Percentiles rank a stretch among this genome's conserved stretches.
Evolutionary conservation across 2,329 filamentous ascomycete species (phyloP).

Genomic region (Colletotrichum musicola): DNA sequence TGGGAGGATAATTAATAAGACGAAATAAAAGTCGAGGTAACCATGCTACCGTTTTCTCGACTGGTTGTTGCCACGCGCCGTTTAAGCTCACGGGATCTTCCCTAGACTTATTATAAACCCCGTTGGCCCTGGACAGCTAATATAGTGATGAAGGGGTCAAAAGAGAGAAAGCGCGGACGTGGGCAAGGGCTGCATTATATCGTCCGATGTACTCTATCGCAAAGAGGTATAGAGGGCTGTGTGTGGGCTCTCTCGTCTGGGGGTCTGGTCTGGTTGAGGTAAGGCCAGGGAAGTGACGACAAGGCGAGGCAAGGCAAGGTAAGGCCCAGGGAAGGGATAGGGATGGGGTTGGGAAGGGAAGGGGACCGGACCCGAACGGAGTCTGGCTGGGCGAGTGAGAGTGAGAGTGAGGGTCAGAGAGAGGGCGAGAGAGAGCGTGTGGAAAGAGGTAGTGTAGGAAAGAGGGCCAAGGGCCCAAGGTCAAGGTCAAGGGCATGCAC

Average conservation of each 20-base stretch:
- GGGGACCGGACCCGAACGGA: slow-evolving; percentile 24
- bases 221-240: slow-evolving; percentile 43
- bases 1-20: slow-evolving; percentile 39
- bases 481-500: slow-evolving; percentile 5
- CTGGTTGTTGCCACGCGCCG: slow-evolving; percentile 31
- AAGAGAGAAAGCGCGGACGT: slow-evolving; percentile 46
- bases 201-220: slow-evolving; percentile 59
- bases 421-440: neutral
- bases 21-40: slow-evolving; percentile 35
- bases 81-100: slow-evolving; percentile 46
- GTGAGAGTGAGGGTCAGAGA: slow-evolving; percentile 42
- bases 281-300: slow-evolving; percentile 6
- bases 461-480: slow-evolving; percentile 46
- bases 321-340: neutral
- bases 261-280: slow-evolving; percentile 22
- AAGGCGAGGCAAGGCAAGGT: neutral
- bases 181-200: slow-evolving; percentile 60
- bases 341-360: slow-evolving; percentile 8
- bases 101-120: slow-evolving; percentile 48
- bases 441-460: slow-evolving; percentile 9
- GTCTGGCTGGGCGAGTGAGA: slow-evolving; percentile 15
- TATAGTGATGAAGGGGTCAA: slow-evolving; percentile 50
- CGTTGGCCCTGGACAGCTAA: slow-evolving; percentile 49
- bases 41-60: slow-evolving; percentile 38
- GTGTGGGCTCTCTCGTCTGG: slow-evolving; percentile 37